Base-by-base conservation (phyloP, 768 basidiomycete genomes). In the Chalciporus sphaerocephalus region DNA sequence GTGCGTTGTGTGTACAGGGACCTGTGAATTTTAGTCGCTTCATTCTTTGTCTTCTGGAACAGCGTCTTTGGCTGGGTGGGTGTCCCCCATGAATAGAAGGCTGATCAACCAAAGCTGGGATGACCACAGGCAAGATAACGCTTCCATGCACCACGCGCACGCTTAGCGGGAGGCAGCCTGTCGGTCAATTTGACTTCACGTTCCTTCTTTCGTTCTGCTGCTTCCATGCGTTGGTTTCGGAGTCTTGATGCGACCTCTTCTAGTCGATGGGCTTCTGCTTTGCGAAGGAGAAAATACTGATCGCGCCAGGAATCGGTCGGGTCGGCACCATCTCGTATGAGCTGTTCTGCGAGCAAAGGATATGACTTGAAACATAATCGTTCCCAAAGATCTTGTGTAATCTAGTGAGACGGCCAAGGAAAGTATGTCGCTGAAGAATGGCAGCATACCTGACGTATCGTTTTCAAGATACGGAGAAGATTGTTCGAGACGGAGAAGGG, bases 161-260 rank as follows among this genome's bases (percentile, higher is more conserved):
- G 83, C 67, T 87, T 89, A 22, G 74, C 53, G 17, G 79, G 81
- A 21, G 85, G 86, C 12, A 85, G 53, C 51, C 70, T 76, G 63
- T 87, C 85, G 15, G 85, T 90, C 42, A 82, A 56, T 61, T 87
- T 89, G 47, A 92, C 77, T 64, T 85, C 81, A 47, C 80, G 75
- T 64, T 85, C 85, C 63, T 75, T 87, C 71, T 85, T 89, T 51
- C 81, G 81, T 59, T 84, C 81, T 28, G 83, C 85, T 10, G 76
- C 83, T 61, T 84, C 81, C 57, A 78, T 72, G 16, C 86, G 80
- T 56, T 83, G 79, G 37, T 65, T 76, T 50, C 85, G 80, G 52
- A 91, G 71, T 52, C 74, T 81, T 34, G 70, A 72, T 23, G 78
- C 76, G 10, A 78, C 70, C 59, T 80, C 78, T 60, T 87, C 82